Conservation (phyloP, 2,329 filamentous ascomycete genomes). For the Diplodia corticola region DNA sequence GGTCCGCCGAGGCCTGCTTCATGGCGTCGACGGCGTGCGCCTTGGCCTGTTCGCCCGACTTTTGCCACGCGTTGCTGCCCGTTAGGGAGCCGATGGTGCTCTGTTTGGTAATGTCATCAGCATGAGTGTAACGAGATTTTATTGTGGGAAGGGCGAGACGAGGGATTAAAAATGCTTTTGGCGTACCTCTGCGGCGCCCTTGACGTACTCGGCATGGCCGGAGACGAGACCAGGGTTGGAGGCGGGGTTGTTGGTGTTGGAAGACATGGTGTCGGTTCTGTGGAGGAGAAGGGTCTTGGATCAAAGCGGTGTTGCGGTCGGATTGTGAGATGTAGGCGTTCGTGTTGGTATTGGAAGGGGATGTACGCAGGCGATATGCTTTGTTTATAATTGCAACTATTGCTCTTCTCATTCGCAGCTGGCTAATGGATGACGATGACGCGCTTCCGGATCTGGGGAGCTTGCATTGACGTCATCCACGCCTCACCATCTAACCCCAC, state of each 20-base stretch:
- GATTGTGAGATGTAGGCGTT: neutral
- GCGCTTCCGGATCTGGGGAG: neutral
- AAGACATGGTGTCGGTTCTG: neutral
- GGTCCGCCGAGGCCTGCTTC: slow-evolving; percentile 59
- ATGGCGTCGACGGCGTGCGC: slow-evolving; percentile 61
- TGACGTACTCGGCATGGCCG: slow-evolving; percentile 67
- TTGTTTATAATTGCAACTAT: neutral
- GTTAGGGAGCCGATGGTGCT: slow-evolving; percentile 62
- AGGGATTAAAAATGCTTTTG: neutral
- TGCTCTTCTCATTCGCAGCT: neutral
- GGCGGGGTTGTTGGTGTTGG: slow-evolving; percentile 6
- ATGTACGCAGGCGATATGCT: neutral
- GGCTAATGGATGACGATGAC: slow-evolving; percentile 7
- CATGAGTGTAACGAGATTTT: no score
- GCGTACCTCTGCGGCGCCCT: slow-evolving; percentile 64
- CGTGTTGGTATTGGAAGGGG: neutral
- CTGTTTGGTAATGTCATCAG: slow-evolving; percentile 37
- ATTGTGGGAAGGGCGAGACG: neutral
- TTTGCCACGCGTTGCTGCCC: slow-evolving; percentile 63
- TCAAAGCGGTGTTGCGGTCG: neutral
- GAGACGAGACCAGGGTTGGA: slow-evolving; percentile 54
- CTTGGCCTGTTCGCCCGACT: slow-evolving; percentile 65
- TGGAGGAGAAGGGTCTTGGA: neutral
- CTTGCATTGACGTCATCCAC: slow-evolving; percentile 13
- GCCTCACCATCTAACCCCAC: neutral